phyloP scores from a whole-genome alignment of 73 alveolate species.

The Paramecium caudatum region DNA sequence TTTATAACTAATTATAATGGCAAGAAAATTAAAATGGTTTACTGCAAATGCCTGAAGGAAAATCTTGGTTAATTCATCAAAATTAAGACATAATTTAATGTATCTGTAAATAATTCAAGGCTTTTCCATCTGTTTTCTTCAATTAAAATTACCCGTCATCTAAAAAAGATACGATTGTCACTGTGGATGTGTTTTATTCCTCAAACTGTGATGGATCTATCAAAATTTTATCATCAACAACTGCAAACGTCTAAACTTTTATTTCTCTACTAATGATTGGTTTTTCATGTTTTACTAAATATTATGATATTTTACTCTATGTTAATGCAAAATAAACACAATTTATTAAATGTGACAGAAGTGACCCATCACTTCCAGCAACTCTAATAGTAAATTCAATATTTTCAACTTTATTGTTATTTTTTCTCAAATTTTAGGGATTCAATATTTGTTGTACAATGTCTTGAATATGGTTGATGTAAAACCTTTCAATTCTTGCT shows the following conservation, averaged over 20 bases:
- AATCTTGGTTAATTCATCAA: constrained; percentile 24
- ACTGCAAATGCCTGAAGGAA: too few species aligned
- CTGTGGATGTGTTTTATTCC: not conserved
- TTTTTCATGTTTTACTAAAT: not conserved
- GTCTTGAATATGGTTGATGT: not conserved
- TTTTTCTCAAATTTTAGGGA: not conserved
- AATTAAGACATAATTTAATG: not conserved
- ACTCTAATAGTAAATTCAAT: constrained; percentile 15
- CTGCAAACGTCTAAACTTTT: not conserved
- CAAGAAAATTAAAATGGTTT: too few species aligned
- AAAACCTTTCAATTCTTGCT: constrained; percentile 26
- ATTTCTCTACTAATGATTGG: not conserved
- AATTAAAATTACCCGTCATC: not conserved
- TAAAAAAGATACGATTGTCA: not conserved
- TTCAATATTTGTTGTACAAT: not conserved
- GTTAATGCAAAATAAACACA: not conserved
- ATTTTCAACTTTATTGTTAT: not conserved
- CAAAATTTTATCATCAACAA: not conserved
- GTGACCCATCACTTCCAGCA: constrained; percentile 35
- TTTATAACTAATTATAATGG: too few species aligned
- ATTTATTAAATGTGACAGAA: not conserved
- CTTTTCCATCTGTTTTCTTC: not conserved
- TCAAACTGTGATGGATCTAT: not conserved
- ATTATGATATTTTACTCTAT: not conserved
- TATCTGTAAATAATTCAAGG: constrained; percentile 6